These are phyloP conservation scores for Ustulina deusta DNA, from an alignment of 2,329 filamentous ascomycete species.

Conservation along the genomic window DNA sequence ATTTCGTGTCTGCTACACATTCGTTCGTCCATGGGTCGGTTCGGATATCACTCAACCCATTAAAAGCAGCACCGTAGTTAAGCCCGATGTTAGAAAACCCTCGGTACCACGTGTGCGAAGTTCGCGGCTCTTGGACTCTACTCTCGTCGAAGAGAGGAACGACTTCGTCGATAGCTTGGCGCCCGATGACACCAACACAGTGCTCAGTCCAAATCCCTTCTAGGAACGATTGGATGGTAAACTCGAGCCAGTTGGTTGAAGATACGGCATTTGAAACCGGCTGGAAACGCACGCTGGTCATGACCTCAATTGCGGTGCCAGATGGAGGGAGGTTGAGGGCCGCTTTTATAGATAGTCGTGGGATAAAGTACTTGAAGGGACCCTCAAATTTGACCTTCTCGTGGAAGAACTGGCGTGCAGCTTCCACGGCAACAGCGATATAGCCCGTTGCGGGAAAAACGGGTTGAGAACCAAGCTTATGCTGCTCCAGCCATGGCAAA, in stretches of 20 bases:
- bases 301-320: constrained; percentile 35
- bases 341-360: constrained; percentile 33
- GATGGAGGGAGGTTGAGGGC: constrained; percentile 34
- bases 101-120: constrained; percentile 35
- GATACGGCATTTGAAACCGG: constrained; percentile 30
- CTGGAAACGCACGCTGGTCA: constrained; percentile 36
- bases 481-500: constrained; percentile 35
- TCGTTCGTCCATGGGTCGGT: constrained; percentile 29
- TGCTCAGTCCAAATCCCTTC: constrained; percentile 36
- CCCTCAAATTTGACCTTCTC: constrained; percentile 32
- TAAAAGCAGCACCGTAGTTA: constrained; percentile 35
- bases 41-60: constrained; percentile 26
- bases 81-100: constrained; percentile 36
- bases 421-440: constrained; percentile 37
- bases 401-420: constrained; percentile 30
- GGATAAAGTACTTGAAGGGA: constrained; percentile 36
- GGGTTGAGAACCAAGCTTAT: constrained; percentile 27
- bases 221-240: constrained; percentile 28
- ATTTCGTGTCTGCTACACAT: constrained; percentile 21
- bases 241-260: constrained; percentile 36
- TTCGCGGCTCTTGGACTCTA: constrained; percentile 31
- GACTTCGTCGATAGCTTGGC: constrained; percentile 25
- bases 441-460: constrained; percentile 37
- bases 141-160: constrained; percentile 28
- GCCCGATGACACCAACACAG: constrained; percentile 34